Conservation (phyloP, 1,139 yeast genomes). For the Pichia norvegensis region DNA sequence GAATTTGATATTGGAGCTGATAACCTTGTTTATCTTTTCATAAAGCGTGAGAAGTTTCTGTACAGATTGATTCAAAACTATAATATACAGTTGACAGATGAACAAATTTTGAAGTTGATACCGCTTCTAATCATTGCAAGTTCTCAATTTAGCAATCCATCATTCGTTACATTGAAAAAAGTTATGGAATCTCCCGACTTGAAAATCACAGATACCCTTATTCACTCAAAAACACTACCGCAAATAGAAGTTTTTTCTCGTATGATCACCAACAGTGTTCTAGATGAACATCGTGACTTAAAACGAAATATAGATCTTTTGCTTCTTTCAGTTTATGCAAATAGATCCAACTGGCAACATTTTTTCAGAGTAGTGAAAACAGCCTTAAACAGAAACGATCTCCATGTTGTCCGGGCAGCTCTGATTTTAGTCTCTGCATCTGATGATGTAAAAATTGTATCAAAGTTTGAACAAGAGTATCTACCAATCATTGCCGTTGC, state of each 20-base stretch:
- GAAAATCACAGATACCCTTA: conserved; percentile 9
- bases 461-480: conserved; percentile 17
- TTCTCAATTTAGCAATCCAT: conserved; percentile 20
- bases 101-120: conserved; percentile 17
- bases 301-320: conserved; percentile 25
- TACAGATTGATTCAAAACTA: conserved; percentile 14
- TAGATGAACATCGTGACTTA: conserved; percentile 16
- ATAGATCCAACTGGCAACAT: conserved; percentile 31
- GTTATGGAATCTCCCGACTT: conserved; percentile 13
- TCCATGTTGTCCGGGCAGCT: conserved; percentile 23
- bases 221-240: conserved; percentile 18
- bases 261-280: conserved; percentile 15
- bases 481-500: conserved; percentile 18
- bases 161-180: conserved; percentile 21
- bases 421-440: conserved; percentile 24
- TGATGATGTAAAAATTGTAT: conserved; percentile 13
- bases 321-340: conserved; percentile 32
- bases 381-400: conserved; percentile 21
- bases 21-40: conserved; percentile 13
- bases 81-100: conserved; percentile 15
- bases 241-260: conserved; percentile 17
- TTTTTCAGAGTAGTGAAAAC: conserved; percentile 30
- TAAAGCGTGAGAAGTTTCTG: conserved; percentile 16
- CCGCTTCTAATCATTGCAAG: conserved; percentile 22
- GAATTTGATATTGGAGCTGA: conserved; percentile 17